Conservation (phyloP, 805 yeast species). For the Pichia pseudocactophila region DNA sequence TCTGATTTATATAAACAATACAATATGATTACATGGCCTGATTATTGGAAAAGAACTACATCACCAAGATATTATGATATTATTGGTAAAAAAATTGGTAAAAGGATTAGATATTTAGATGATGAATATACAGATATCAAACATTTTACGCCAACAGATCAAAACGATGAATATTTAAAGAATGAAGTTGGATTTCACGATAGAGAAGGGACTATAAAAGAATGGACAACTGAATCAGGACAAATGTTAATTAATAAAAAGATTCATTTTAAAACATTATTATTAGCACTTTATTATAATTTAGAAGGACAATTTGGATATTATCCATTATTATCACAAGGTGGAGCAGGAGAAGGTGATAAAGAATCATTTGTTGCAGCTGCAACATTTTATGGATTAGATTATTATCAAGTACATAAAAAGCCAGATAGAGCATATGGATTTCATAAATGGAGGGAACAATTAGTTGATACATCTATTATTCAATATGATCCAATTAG, state of each 20-base stretch:
- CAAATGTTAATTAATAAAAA: conserved; percentile 49
- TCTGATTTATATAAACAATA: conserved; percentile 34
- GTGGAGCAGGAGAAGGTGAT: conserved; percentile 65
- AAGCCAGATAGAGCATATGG: conserved; percentile 15
- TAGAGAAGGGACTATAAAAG: conserved; percentile 50
- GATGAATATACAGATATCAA: conserved; percentile 18
- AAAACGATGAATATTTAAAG: conserved; percentile 22
- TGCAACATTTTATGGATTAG: conserved; percentile 39
- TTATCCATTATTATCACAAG: conserved; percentile 48
- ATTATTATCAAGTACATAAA: conserved; percentile 44
- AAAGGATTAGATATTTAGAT: conserved; percentile 28
- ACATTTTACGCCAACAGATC: conserved; percentile 22
- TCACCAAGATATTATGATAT: conserved; percentile 51
- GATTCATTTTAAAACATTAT: conserved; percentile 42
- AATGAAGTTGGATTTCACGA: conserved; percentile 42
- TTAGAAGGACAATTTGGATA: conserved; percentile 45
- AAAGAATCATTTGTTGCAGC: conserved; percentile 71
- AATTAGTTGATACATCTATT: neutral
- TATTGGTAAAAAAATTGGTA: conserved; percentile 33
- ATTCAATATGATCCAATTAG: conserved; percentile 18
- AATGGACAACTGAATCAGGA: conserved; percentile 55
- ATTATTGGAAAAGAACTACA: conserved; percentile 62
- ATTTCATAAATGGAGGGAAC: neutral
- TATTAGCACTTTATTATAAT: conserved; percentile 51
- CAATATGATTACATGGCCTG: conserved; percentile 63